These are phyloP conservation scores for Nyssa sinensis DNA, from an alignment of 148 eudicot species.

Conservation along the genomic window DNA sequence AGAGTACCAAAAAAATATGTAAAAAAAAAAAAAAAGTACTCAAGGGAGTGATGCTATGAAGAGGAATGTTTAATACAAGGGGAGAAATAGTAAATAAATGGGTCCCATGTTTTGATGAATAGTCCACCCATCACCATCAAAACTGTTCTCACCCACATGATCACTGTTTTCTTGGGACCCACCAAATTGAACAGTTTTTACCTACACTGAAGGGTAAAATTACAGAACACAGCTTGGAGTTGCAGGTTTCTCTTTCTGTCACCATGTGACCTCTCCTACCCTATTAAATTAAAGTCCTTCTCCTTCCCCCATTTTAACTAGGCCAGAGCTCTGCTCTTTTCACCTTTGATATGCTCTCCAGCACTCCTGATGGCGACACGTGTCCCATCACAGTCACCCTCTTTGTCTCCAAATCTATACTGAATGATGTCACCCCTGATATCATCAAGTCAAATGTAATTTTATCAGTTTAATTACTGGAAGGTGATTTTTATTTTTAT, in stretches of 20 bases:
- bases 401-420: constrained; percentile 62
- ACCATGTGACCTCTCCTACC: constrained; percentile 15
- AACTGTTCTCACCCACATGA: constrained; percentile 14
- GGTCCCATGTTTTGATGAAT: not conserved
- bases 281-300: constrained; percentile 1
- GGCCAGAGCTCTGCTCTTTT: constrained; percentile 73
- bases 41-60: too few relatives aligned
- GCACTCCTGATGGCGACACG: constrained; percentile 58
- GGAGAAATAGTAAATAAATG: not conserved
- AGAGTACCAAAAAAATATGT: too few relatives aligned
- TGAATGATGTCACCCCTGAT: constrained; percentile 73
- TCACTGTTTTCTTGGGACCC: not conserved
- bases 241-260: not conserved
- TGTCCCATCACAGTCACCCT: constrained; percentile 76
- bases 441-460: not conserved
- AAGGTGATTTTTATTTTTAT: too few relatives aligned
- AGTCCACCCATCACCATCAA: not conserved
- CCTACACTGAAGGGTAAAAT: not conserved
- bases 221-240: not conserved
- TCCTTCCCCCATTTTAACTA: too few relatives aligned
- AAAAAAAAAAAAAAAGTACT: too few relatives aligned
- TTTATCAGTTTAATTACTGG: not conserved
- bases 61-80: not conserved
- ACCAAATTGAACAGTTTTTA: not conserved
- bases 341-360: constrained; percentile 81